phyloP scores from a whole-genome alignment of 805 yeast species.

The Hanseniaspora hatyaiensis region DNA sequence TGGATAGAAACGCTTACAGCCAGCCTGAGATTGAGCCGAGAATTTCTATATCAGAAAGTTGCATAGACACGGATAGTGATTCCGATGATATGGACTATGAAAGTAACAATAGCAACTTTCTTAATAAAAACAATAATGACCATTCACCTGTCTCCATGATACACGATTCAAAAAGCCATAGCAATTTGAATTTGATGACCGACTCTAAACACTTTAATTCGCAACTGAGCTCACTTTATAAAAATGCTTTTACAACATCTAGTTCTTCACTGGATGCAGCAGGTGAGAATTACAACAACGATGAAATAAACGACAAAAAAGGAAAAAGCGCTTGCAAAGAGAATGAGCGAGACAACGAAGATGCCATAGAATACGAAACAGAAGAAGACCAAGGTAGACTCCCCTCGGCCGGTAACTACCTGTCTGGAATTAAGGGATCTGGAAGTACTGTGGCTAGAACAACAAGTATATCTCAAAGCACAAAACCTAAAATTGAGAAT shows the following conservation, averaged over 20 bases:
- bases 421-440: neutral
- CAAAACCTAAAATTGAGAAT: neutral
- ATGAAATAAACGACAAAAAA: too few species aligned
- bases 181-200: neutral
- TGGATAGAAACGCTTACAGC: neutral
- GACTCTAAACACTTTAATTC: neutral
- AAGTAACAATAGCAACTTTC: neutral
- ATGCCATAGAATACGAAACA: neutral
- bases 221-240: neutral
- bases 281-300: neutral
- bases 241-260: neutral
- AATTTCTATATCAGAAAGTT: conserved; percentile 12
- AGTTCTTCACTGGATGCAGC: neutral
- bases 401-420: conserved; percentile 13
- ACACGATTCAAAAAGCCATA: neutral
- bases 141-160: neutral
- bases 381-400: conserved; percentile 7
- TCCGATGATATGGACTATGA: neutral
- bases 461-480: conserved; percentile 6
- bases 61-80: conserved; percentile 12
- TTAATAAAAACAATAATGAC: neutral
- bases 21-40: neutral
- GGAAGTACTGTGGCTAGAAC: conserved; percentile 8
- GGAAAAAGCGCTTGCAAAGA: too few species aligned
- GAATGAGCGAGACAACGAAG: neutral